phyloP scores from a whole-genome alignment of 495 filamentous ascomycete genomes.

The Talaromyces ruber region DNA sequence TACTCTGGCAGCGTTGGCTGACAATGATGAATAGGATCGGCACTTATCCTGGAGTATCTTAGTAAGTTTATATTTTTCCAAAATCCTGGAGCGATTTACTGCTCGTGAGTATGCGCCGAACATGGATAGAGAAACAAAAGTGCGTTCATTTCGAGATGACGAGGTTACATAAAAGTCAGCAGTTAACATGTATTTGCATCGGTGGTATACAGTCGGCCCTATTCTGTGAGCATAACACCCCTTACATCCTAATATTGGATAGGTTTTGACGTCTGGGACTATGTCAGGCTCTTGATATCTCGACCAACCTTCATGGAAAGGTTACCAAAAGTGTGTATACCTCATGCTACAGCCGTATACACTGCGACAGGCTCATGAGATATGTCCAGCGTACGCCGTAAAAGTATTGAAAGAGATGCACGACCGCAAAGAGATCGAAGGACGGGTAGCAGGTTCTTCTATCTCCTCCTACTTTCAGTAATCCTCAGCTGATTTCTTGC shows the following conservation, averaged over 20 bases:
- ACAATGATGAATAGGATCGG: slow-evolving; percentile 8
- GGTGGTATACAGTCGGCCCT: slow-evolving; percentile 41
- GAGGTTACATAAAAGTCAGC: background rate
- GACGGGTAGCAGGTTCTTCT: slow-evolving; percentile 20
- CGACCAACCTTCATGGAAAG: slow-evolving; percentile 58
- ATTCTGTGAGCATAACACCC: slow-evolving; percentile 36
- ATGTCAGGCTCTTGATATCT: slow-evolving; percentile 52
- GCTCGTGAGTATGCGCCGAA: background rate
- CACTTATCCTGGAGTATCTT: slow-evolving; percentile 48
- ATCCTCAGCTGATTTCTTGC: background rate
- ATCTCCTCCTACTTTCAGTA: background rate
- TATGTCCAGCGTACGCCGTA: slow-evolving; percentile 42
- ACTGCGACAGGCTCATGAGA: background rate
- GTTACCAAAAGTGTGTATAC: slow-evolving; percentile 50
- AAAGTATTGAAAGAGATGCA: slow-evolving; percentile 58
- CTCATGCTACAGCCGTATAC: background rate
- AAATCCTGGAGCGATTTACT: background rate
- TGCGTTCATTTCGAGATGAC: slow-evolving; percentile 15
- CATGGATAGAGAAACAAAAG: slow-evolving; percentile 47
- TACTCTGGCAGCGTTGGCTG: background rate
- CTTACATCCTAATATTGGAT: background rate
- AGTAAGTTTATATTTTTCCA: slow-evolving; percentile 29
- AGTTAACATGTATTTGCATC: background rate
- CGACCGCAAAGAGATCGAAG: slow-evolving; percentile 49
- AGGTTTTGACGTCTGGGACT: slow-evolving; percentile 1